Base-by-base conservation (phyloP, 2,329 filamentous ascomycete species). In the Gliomastix tumulicola region DNA sequence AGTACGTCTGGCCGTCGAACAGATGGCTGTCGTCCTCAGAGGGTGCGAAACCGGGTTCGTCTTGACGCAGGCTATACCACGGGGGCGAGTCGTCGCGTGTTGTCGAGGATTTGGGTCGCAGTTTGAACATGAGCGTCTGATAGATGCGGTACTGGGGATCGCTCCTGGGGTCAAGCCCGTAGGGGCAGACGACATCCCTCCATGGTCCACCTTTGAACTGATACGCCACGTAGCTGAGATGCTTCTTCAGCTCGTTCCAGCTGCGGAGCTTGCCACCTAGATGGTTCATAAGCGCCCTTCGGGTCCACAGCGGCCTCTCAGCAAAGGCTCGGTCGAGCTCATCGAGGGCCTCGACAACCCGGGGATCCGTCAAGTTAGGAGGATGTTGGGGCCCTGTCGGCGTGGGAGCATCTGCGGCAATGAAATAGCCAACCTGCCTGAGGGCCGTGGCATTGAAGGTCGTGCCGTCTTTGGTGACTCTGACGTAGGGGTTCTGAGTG, bases 161-260 rank as follows among this genome's bases (percentile, higher is more conserved):
- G 12, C 64, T 74, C 23, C 92, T 78, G 4, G 92, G 92, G 54
- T 98, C 92, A 16, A 94, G 61, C 9, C 90, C 90, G 56, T 89
- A 92, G 32, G 75, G 79, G 44, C 96, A 78, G 37, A 96, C 79
- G 4, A 85, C 82, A 56, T 97, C 89, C 44, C 88, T 77, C 84
- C 88, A 98, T 0, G 92, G 89, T 0, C 92, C 92, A 17, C 84
- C 88, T 41, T 84, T 83, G 69, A 97, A 96, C 60, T 89, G 87
- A 62, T 95, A 98, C 8, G 85, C 88, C 5, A 87, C 79, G 49
- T 92, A 90, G 44, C 88, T 84, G 36, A 89, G 75, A 32, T 85
- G 85, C 52, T 83, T 75, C 49, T 87, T 84, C 41, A 95, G 59
- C 30, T 73, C 60, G 40, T 74, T 73, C 55, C 68, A 76, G 41